A percentile compares a stretch with the other conserved stretches of the same genome.
These are phyloP conservation scores for Mitragyna speciosa DNA, from an alignment of 257 asterid genomes.

Conservation along the genomic window DNA sequence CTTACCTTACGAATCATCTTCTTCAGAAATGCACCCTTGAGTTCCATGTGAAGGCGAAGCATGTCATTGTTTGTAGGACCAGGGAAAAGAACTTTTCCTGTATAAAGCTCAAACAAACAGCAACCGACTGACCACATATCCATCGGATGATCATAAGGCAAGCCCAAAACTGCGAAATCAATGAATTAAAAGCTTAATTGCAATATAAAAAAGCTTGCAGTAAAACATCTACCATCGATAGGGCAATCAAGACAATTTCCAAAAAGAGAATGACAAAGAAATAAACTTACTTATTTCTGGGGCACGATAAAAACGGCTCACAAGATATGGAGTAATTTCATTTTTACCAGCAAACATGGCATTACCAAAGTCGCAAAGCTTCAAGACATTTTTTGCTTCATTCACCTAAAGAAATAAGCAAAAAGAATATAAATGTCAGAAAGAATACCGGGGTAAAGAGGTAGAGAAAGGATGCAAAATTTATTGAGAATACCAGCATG, in stretches of 20 bases:
- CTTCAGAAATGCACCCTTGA: conserved; percentile 91
- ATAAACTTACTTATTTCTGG: conserved; percentile 89
- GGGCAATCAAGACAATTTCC: neutral
- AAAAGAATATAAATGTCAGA: conserved; percentile 4
- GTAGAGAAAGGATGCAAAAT: conserved; percentile 7
- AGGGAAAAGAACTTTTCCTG: conserved; percentile 94
- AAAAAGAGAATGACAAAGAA: conserved; percentile 4
- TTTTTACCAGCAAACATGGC: conserved; percentile 99
- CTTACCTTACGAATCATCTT: conserved; percentile 96
- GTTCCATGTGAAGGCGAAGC: conserved; percentile 99
- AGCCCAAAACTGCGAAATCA: conserved; percentile 68
- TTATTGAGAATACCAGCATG: conserved; percentile 71
- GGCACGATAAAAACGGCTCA: conserved; percentile 98
- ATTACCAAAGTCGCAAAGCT: conserved; percentile 97
- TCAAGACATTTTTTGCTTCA: conserved; percentile 86
- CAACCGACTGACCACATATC: conserved; percentile 99
- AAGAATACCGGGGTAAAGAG: neutral
- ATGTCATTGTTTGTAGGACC: conserved; percentile 92
- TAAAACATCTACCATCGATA: neutral
- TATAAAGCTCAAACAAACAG: conserved; percentile 92
- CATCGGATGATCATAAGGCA: conserved; percentile 92
- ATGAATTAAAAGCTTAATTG: conserved; percentile 16
- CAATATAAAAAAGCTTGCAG: neutral
- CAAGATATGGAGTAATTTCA: conserved; percentile 96
- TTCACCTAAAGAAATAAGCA: conserved; percentile 53